Evolutionary conservation across 1,139 yeast species (phyloP).

Genomic region (Hansenula sp.): DNA sequence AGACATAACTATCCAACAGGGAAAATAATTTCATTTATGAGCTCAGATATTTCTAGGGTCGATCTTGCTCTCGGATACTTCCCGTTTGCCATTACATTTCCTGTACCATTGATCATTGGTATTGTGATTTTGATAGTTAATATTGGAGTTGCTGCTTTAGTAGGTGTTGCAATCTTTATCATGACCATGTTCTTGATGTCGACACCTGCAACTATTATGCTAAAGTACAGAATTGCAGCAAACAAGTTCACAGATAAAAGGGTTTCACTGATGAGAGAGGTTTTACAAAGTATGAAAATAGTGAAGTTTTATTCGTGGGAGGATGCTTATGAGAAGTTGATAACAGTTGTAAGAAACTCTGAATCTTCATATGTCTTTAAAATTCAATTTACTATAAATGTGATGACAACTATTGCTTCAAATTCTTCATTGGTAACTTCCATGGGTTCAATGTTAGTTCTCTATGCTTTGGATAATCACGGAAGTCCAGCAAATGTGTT

Average conservation of each 20-base stretch:
- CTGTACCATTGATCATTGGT: constrained; percentile 49
- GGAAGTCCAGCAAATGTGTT: constrained; percentile 72
- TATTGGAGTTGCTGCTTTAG: constrained; percentile 65
- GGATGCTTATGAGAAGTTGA: constrained; percentile 43
- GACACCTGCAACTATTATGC: constrained; percentile 31
- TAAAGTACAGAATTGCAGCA: constrained; percentile 36
- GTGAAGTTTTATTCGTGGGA: constrained; percentile 60
- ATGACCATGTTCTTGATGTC: constrained; percentile 23
- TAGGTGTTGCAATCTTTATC: constrained; percentile 53
- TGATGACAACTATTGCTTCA: constrained; percentile 51
- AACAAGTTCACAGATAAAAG: constrained; percentile 44
- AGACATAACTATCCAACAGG: constrained; percentile 57
- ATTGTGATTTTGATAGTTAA: constrained; percentile 60
- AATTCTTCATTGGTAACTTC: constrained; percentile 62
- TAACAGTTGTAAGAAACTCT: constrained; percentile 35
- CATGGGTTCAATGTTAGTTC: constrained; percentile 63
- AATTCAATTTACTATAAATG: constrained; percentile 49
- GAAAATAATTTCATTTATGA: constrained; percentile 62
- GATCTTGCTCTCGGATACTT: constrained; percentile 68
- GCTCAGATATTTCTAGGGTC: constrained; percentile 72
- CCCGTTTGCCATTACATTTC: constrained; percentile 55
- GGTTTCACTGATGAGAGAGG: constrained; percentile 47
- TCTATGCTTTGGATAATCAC: constrained; percentile 44
- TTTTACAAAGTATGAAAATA: constrained; percentile 45
- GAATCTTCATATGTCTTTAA: constrained; percentile 42